phyloP scores from a whole-genome alignment of 129 eudicot genomes.

The Arctium lappa region DNA sequence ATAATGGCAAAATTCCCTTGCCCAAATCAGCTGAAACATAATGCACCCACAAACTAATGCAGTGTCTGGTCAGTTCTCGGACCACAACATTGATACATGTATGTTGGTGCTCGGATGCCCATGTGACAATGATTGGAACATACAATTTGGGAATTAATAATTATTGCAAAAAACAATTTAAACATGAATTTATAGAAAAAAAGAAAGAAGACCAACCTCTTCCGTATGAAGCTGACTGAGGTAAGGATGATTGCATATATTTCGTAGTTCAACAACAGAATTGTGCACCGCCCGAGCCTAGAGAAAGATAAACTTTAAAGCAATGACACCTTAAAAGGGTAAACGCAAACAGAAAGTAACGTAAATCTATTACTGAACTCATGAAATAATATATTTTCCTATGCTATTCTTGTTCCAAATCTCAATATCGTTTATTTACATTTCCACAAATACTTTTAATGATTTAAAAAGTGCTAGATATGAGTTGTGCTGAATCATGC shows the following conservation, averaged over 20 bases:
- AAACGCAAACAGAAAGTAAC: background rate
- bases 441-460: background rate
- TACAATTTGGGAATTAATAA: too few relatives aligned
- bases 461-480: background rate
- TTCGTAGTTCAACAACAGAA: constrained; percentile 94
- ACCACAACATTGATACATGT: too few relatives aligned
- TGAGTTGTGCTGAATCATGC: constrained; percentile 12
- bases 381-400: background rate
- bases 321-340: background rate
- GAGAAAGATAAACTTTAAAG: constrained; percentile 14
- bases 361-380: constrained; percentile 6
- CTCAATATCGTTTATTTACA: background rate
- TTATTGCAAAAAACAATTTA: background rate
- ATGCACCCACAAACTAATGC: too few relatives aligned
- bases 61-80: too few relatives aligned
- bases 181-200: background rate
- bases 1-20: background rate
- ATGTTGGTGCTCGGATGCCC: too few relatives aligned
- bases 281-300: constrained; percentile 90
- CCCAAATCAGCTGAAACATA: too few relatives aligned
- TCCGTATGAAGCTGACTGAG: constrained; percentile 97
- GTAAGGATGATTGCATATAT: constrained; percentile 98
- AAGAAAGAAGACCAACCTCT: constrained; percentile 53
- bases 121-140: too few relatives aligned
- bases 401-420: background rate